phyloP scores from a whole-genome alignment of 2,329 filamentous ascomycete species.

The Fusarium sp. region DNA sequence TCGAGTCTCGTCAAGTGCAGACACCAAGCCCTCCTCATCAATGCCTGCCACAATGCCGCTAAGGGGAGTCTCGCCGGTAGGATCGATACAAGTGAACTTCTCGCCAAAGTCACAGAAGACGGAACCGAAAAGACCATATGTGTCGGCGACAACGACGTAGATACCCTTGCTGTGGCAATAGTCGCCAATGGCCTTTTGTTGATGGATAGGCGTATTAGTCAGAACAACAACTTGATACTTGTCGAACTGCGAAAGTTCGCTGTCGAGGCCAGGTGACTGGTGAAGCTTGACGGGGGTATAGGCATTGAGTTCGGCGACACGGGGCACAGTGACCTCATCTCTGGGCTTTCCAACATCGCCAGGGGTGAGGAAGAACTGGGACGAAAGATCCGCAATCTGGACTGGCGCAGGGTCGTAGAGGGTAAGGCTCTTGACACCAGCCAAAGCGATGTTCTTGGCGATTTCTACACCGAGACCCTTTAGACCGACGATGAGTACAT shows the following conservation, averaged over 20 bases:
- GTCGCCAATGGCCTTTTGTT: constrained; percentile 87
- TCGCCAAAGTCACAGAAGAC: constrained; percentile 98
- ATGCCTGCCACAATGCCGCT: constrained; percentile 92
- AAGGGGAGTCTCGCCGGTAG: constrained; percentile 88
- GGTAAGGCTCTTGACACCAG: constrained; percentile 96
- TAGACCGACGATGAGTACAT: constrained; percentile 90
- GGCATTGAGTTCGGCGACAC: constrained; percentile 93
- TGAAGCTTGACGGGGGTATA: constrained; percentile 93
- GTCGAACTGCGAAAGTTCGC: constrained; percentile 84
- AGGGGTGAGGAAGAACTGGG: constrained; percentile 94
- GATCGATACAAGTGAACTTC: constrained; percentile 89
- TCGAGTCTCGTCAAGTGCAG: constrained; percentile 91
- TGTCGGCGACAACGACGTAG: constrained; percentile 88
- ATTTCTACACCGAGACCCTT: constrained; percentile 97
- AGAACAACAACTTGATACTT: constrained; percentile 94
- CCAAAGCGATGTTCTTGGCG: constrained; percentile 97
- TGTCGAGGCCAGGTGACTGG: constrained; percentile 72
- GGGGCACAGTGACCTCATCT: constrained; percentile 86
- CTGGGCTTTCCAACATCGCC: constrained; percentile 93
- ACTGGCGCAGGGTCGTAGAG: constrained; percentile 90
- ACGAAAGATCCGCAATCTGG: constrained; percentile 88
- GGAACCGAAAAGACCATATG: constrained; percentile 92
- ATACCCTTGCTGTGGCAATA: constrained; percentile 96
- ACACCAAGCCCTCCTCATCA: constrained; percentile 89
- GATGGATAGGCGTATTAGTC: constrained; percentile 82